Evolutionary conservation across 768 basidiomycete species (phyloP).

Genomic region (Xerocomus spinulosus): DNA sequence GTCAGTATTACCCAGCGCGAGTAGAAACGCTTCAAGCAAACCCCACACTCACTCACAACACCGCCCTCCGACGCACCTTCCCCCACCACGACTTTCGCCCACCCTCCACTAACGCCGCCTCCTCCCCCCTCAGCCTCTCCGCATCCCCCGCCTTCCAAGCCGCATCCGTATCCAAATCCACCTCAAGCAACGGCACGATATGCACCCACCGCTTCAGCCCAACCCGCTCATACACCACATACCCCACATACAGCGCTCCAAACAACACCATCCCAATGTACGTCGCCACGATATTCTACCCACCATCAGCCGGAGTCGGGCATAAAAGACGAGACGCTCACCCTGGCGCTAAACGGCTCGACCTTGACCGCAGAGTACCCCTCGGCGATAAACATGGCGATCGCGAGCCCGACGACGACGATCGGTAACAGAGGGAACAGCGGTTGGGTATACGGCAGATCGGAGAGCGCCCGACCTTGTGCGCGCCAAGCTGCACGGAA

Average conservation of each 20-base stretch:
- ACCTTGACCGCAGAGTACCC: conserved; percentile 47
- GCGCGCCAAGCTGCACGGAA: conserved; percentile 59
- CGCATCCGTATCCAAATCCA: conserved; percentile 52
- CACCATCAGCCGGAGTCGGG: not conserved
- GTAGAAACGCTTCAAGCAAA: too few relatives aligned
- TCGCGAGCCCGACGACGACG: conserved; percentile 45
- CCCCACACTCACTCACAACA: too few relatives aligned
- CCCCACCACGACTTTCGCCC: not conserved
- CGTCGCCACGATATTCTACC: conserved; percentile 50
- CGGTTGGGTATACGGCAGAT: conserved; percentile 57
- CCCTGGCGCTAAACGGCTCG: conserved; percentile 42
- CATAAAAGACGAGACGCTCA: conserved; percentile 10
- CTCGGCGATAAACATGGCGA: conserved; percentile 51
- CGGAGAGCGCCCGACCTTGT: conserved; percentile 46
- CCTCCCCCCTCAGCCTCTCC: conserved; percentile 31
- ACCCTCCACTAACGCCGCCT: conserved; percentile 11
- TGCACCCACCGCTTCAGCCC: conserved; percentile 28
- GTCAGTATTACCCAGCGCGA: too few relatives aligned
- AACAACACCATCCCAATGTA: conserved; percentile 51
- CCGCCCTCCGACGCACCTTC: not conserved
- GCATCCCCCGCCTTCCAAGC: conserved; percentile 49
- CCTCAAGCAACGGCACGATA: conserved; percentile 39
- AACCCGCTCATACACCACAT: conserved; percentile 37
- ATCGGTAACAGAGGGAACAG: conserved; percentile 50
- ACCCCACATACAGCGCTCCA: conserved; percentile 42